Evolutionary conservation across 2,329 filamentous ascomycete genomes (phyloP).

Genomic region (Tolypocladium capitatum): DNA sequence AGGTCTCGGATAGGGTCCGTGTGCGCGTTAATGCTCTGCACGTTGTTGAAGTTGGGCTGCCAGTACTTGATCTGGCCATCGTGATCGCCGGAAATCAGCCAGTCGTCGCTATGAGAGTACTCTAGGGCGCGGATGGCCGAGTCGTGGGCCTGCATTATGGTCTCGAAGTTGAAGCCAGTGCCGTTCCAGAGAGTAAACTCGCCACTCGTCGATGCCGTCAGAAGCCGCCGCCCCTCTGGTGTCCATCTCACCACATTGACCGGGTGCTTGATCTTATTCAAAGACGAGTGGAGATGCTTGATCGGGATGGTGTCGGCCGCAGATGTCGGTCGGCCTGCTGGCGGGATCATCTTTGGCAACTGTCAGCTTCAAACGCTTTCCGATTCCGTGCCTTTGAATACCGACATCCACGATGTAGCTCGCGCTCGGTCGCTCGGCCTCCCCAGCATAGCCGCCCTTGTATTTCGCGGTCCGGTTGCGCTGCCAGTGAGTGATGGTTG

Average conservation of each 20-base stretch:
- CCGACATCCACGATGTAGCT: conserved; percentile 80
- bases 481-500: conserved; percentile 85
- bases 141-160: conserved; percentile 96
- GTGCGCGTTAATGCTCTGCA: conserved; percentile 87
- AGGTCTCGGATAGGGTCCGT: conserved; percentile 81
- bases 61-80: conserved; percentile 96
- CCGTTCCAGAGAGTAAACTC: conserved; percentile 99
- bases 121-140: conserved; percentile 67
- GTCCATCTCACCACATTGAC: conserved; percentile 98
- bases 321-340: conserved; percentile 57
- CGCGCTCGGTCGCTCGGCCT: conserved; percentile 70
- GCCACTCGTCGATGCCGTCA: conserved; percentile 90
- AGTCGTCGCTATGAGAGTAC: conserved; percentile 94
- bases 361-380: conserved; percentile 8
- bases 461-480: conserved; percentile 59
- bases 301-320: conserved; percentile 81
- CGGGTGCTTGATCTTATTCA: conserved; percentile 96
- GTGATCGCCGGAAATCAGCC: conserved; percentile 91
- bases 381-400: too few relatives aligned
- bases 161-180: conserved; percentile 98
- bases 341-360: conserved; percentile 62
- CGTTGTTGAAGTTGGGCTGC: conserved; percentile 98
- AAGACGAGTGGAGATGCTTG: conserved; percentile 93
- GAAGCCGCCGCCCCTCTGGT: conserved; percentile 77
- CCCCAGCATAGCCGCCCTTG: conserved; percentile 56